Evolutionary conservation across 805 yeast genomes (phyloP).

Genomic region (Kockiozyma suomiensis): DNA sequence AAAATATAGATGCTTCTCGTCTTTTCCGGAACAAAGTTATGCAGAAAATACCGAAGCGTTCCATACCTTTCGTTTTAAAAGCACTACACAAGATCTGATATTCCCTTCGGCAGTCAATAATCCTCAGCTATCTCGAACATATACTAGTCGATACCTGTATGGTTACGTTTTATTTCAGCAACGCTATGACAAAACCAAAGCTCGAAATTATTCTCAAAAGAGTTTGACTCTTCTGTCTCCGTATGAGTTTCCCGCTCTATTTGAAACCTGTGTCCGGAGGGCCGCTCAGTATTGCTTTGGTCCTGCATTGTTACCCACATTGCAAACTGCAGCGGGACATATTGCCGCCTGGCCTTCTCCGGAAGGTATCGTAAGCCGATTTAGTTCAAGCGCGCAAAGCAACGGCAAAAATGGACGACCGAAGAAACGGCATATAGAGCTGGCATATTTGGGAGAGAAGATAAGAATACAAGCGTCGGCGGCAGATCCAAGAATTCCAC

Average conservation of each 20-base stretch:
- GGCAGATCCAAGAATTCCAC: slow-evolving; percentile 24
- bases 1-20: slow-evolving; percentile 25
- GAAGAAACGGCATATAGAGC: slow-evolving; percentile 21
- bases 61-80: slow-evolving; percentile 29
- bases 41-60: slow-evolving; percentile 22
- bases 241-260: slow-evolving; percentile 26
- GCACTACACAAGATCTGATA: slow-evolving; percentile 8
- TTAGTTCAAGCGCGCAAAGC: neutral
- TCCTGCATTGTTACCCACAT: slow-evolving; percentile 6
- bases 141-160: slow-evolving; percentile 14
- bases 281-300: slow-evolving; percentile 15
- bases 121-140: slow-evolving; percentile 5
- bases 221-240: slow-evolving; percentile 22
- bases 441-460: slow-evolving; percentile 29
- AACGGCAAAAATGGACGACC: neutral
- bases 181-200: slow-evolving; percentile 17
- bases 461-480: slow-evolving; percentile 11
- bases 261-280: slow-evolving; percentile 24
- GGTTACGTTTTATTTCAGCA: slow-evolving; percentile 31
- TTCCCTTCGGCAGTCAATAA: slow-evolving; percentile 15
- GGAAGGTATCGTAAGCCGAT: slow-evolving; percentile 8
- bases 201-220: slow-evolving; percentile 26
- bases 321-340: slow-evolving; percentile 30
- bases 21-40: slow-evolving; percentile 34
- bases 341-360: slow-evolving; percentile 33